These are phyloP conservation scores for Tilletia walkeri DNA, from an alignment of 1,284 basidiomycete genomes.

Conservation along the genomic window DNA sequence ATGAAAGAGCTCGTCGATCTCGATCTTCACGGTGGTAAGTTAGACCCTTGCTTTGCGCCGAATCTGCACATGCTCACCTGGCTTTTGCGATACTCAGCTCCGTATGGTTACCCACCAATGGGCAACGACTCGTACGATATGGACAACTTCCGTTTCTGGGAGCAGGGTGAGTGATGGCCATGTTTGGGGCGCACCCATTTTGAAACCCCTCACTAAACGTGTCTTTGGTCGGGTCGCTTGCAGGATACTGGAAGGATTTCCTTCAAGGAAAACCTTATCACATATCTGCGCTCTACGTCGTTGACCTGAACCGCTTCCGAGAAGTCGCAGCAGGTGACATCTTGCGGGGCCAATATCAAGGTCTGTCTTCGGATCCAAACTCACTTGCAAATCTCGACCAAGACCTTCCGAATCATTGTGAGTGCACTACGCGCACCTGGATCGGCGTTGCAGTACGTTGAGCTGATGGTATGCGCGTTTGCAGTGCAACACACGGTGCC, in stretches of 20 bases:
- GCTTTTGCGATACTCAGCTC: conserved; percentile 21
- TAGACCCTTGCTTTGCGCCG: too few relatives aligned
- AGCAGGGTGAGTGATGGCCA: conserved; percentile 62
- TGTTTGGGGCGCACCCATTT: neutral
- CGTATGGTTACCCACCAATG: conserved; percentile 82
- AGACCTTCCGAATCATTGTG: conserved; percentile 54
- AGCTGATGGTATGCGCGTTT: too few relatives aligned
- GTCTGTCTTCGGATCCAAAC: conserved; percentile 85
- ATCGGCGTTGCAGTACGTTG: neutral
- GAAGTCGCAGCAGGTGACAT: conserved; percentile 72
- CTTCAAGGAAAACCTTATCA: conserved; percentile 38
- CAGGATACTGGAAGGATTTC: conserved; percentile 51
- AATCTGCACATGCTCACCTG: neutral
- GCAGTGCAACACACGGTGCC: conserved; percentile 41
- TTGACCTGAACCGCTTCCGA: conserved; percentile 92
- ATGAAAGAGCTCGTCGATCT: conserved; percentile 86
- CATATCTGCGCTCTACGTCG: conserved; percentile 77
- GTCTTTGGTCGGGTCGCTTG: neutral
- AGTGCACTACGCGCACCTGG: neutral
- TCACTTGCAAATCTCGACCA: conserved; percentile 94
- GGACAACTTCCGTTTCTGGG: conserved; percentile 98
- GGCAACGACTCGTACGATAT: conserved; percentile 86
- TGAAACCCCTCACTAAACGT: neutral
- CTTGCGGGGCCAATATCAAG: conserved; percentile 86
- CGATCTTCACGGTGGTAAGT: conserved; percentile 70